Conservation (phyloP, 106 monocot species). For the Dendrobium chrysotoxum region DNA sequence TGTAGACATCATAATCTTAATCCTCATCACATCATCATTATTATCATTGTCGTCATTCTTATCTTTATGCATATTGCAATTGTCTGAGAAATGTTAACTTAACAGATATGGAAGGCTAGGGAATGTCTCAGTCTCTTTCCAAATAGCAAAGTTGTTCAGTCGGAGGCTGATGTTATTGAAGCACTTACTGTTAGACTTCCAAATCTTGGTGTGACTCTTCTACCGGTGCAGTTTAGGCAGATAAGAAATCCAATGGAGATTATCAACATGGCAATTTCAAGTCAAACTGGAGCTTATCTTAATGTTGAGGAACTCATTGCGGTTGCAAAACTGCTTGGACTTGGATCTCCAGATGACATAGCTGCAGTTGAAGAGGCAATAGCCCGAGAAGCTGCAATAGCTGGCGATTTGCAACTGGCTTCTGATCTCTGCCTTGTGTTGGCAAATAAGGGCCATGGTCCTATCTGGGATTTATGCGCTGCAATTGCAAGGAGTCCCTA, state of each 20-base stretch:
- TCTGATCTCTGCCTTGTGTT: slow-evolving; percentile 78
- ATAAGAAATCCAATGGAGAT: slow-evolving; percentile 90
- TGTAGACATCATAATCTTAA: not conserved
- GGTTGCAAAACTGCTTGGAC: slow-evolving; percentile 76
- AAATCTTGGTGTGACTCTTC: slow-evolving; percentile 83
- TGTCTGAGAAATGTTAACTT: slow-evolving; percentile 1
- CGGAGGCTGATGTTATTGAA: slow-evolving; percentile 79
- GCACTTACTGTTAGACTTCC: slow-evolving; percentile 84
- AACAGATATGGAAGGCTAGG: slow-evolving; percentile 92
- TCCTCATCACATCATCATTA: not conserved
- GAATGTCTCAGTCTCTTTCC: slow-evolving; percentile 82
- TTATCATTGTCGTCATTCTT: not conserved
- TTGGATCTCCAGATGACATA: slow-evolving; percentile 65
- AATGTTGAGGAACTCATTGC: slow-evolving; percentile 89
- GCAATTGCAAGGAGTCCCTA: slow-evolving; percentile 87
- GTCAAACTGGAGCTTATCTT: slow-evolving; percentile 73
- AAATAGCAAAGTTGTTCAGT: slow-evolving; percentile 61
- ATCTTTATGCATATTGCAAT: not conserved
- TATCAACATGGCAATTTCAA: slow-evolving; percentile 65
- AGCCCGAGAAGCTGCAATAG: slow-evolving; percentile 80
- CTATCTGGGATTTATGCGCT: slow-evolving; percentile 87
- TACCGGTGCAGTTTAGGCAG: slow-evolving; percentile 86
- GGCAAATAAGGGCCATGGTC: slow-evolving; percentile 77
- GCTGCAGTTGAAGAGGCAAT: slow-evolving; percentile 76
- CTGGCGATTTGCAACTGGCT: slow-evolving; percentile 85